Percentiles rank a stretch among this genome's conserved stretches.
These are phyloP conservation scores for Fraxinus americana DNA, from an alignment of 257 asterid genomes.

Conservation along the genomic window DNA sequence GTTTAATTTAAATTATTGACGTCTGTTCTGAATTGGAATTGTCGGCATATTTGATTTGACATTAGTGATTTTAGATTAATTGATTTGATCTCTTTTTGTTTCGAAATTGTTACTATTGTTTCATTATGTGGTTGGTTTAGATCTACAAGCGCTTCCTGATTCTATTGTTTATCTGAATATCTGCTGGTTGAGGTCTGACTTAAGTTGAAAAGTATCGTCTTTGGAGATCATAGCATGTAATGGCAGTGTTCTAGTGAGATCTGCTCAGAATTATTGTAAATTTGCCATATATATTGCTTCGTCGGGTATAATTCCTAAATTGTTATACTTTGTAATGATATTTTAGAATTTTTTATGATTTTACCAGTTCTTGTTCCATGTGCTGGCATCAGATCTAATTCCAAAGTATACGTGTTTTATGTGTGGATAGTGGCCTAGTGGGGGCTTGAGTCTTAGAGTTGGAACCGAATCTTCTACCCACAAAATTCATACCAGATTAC, in stretches of 20 bases:
- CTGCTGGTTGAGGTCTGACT: conserved; percentile 12
- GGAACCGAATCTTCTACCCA: background rate
- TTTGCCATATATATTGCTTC: background rate
- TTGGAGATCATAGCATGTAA: conserved; percentile 21
- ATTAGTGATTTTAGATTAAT: conserved; percentile 15
- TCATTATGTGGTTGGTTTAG: conserved; percentile 11
- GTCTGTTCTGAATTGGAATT: conserved; percentile 33
- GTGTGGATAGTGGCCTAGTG: background rate
- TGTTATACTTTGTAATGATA: conserved; percentile 2
- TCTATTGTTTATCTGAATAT: conserved; percentile 13
- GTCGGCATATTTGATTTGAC: conserved; percentile 16
- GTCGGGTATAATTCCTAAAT: conserved; percentile 5
- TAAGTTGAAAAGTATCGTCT: conserved; percentile 10
- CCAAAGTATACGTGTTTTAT: background rate
- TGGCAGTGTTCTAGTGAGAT: conserved; percentile 22
- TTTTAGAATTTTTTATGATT: conserved; percentile 9
- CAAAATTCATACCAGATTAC: background rate
- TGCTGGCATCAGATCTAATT: background rate
- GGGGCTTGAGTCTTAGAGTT: background rate
- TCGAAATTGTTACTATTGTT: conserved; percentile 4
- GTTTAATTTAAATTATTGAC: conserved; percentile 17
- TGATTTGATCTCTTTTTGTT: conserved; percentile 20
- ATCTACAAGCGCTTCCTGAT: conserved; percentile 19
- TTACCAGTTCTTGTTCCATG: conserved; percentile 4
- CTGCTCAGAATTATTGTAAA: conserved; percentile 17